Conservation (phyloP, 2,329 filamentous ascomycete genomes). For the Pyrenophora seminiperda region DNA sequence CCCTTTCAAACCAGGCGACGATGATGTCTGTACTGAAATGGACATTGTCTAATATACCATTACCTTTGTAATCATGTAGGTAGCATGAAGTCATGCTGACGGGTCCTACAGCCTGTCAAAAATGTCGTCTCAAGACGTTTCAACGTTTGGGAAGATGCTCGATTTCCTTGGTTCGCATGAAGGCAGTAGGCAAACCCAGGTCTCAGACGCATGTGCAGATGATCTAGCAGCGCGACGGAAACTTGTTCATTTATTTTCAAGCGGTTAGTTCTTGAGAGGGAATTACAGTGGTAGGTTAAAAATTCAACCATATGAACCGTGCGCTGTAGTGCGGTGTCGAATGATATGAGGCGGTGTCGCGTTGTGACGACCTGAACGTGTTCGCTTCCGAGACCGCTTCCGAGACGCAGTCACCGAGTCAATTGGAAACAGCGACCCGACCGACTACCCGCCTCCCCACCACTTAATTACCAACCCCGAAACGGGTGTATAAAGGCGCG, state of each 20-base stretch:
- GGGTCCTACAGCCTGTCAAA: not conserved
- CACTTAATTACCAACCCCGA: constrained; percentile 8
- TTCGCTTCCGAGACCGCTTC: constrained; percentile 16
- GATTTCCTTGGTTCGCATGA: constrained; percentile 2
- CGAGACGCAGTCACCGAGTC: constrained; percentile 17
- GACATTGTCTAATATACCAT: no score
- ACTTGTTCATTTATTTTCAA: not conserved
- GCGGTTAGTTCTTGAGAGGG: no score
- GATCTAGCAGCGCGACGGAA: not conserved
- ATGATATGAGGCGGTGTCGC: constrained; percentile 1
- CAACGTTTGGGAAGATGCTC: constrained; percentile 2
- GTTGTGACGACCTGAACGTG: constrained; percentile 1
- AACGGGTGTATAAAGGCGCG: constrained; percentile 2
- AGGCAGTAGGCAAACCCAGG: not conserved
- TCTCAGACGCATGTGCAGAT: not conserved
- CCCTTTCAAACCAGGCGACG: no score
- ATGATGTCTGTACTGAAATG: no score
- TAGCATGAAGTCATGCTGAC: no score
- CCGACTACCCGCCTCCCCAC: constrained; percentile 7
- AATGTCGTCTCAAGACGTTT: constrained; percentile 4
- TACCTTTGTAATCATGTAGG: no score
- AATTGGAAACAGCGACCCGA: constrained; percentile 20
- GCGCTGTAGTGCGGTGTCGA: not conserved
- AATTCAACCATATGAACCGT: not conserved
- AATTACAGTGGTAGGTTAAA: not conserved